Evolutionary conservation across 495 filamentous ascomycete species (phyloP).

Genomic region (Podospora didyma): DNA sequence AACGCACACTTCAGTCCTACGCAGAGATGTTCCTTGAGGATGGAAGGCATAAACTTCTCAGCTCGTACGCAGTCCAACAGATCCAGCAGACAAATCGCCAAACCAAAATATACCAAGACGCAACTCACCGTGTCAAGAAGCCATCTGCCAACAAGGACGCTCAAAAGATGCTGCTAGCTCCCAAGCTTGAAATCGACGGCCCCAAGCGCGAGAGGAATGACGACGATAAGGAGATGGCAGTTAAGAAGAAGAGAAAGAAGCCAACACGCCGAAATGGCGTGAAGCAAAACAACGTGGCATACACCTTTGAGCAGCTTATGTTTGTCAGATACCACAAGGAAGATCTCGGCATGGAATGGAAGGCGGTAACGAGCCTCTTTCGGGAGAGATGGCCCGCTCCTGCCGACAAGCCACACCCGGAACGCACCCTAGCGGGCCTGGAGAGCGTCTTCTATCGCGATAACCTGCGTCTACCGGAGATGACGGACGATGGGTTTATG

Average conservation of each 20-base stretch:
- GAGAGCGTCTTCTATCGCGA: constrained; percentile 38
- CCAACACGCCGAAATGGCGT: neutral
- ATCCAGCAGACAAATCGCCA: no score
- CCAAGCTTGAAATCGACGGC: no score
- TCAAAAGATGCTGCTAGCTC: no score
- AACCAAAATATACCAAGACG: no score
- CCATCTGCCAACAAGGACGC: no score
- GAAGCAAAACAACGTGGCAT: constrained; percentile 16
- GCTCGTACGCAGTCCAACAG: no score
- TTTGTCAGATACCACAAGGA: constrained; percentile 32
- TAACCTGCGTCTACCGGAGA: constrained; percentile 24
- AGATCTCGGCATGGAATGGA: constrained; percentile 33
- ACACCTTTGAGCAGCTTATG: constrained; percentile 17
- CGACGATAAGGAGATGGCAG: no score
- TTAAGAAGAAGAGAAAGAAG: neutral
- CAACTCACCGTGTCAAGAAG: no score
- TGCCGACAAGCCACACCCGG: constrained; percentile 1
- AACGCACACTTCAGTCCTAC: no score
- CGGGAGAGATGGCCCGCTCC: constrained; percentile 25
- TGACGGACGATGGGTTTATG: constrained; percentile 16
- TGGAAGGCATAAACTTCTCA: no score
- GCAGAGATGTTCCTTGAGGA: no score
- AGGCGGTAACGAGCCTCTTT: constrained; percentile 24
- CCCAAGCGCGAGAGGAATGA: no score
- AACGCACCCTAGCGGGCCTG: constrained; percentile 23